These are phyloP conservation scores for Helminthosporium solani DNA, from an alignment of 2,329 filamentous ascomycete species.

Conservation along the genomic window DNA sequence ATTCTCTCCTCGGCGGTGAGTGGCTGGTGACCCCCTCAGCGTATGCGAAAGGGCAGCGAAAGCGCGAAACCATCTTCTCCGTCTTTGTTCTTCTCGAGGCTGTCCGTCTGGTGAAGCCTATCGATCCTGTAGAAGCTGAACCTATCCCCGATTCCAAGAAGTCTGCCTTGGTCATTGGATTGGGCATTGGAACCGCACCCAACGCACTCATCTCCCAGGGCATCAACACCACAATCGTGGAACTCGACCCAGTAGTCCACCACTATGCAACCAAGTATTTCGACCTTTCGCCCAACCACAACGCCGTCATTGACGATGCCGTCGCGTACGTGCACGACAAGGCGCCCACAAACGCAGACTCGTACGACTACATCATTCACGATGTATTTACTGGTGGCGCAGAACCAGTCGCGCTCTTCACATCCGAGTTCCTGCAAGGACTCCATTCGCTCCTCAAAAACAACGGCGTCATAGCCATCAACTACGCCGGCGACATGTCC, in stretches of 20 bases:
- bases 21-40: constrained; percentile 65
- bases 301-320: constrained; percentile 78
- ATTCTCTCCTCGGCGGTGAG: constrained; percentile 89
- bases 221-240: constrained; percentile 89
- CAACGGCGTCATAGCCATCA: constrained; percentile 86
- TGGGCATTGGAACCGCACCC: constrained; percentile 90
- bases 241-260: constrained; percentile 89
- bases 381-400: constrained; percentile 97
- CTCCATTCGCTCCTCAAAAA: constrained; percentile 71
- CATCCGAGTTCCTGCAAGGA: constrained; percentile 74
- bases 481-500: constrained; percentile 87
- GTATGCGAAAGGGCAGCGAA: constrained; percentile 46
- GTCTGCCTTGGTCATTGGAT: constrained; percentile 81
- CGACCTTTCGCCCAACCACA: constrained; percentile 72
- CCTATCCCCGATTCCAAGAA: constrained; percentile 63
- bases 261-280: constrained; percentile 84
- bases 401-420: constrained; percentile 87
- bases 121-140: constrained; percentile 38
- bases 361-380: constrained; percentile 91
- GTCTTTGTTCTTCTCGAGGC: constrained; percentile 97
- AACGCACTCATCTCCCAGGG: constrained; percentile 83
- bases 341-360: constrained; percentile 46
- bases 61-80: constrained; percentile 86
- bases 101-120: constrained; percentile 70
- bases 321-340: constrained; percentile 63